Evolutionary conservation across 2,329 filamentous ascomycete genomes (phyloP).

Genomic region (Microcyclospora tardicrescens): DNA sequence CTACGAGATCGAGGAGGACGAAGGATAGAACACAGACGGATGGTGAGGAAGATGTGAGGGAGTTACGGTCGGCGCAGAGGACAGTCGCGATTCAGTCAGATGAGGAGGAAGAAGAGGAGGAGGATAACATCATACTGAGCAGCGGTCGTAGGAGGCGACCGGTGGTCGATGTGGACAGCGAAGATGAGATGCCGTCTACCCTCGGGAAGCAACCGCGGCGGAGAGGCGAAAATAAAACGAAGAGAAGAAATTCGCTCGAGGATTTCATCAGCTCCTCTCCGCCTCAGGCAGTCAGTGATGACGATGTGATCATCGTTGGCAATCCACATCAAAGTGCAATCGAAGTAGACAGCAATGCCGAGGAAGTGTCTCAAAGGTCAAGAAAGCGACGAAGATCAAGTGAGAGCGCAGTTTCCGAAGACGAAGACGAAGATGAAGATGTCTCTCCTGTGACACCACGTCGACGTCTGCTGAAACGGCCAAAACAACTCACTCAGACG

Average conservation of each 20-base stretch:
- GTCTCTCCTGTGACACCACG: conserved; percentile 14
- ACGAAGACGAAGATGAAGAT: conserved; percentile 13
- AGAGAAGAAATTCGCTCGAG: conserved; percentile 6
- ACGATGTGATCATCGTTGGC: conserved; percentile 15
- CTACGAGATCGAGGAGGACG: conserved; percentile 2
- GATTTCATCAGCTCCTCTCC: conserved; percentile 17
- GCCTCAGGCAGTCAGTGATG: conserved; percentile 16
- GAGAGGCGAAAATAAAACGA: neutral
- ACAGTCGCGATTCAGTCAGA: neutral
- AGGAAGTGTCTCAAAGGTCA: conserved; percentile 1
- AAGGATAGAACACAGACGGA: neutral
- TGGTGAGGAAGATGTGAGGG: neutral
- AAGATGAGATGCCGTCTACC: conserved; percentile 20
- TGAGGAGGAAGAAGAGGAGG: conserved; percentile 5
- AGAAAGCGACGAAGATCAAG: conserved; percentile 9
- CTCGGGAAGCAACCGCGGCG: conserved; percentile 12
- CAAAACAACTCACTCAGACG: conserved; percentile 15
- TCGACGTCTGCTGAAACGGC: conserved; percentile 10
- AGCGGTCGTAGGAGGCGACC: neutral
- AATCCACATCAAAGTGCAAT: neutral
- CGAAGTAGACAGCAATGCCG: conserved; percentile 1
- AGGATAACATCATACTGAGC: conserved; percentile 4
- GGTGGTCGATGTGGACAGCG: conserved; percentile 13
- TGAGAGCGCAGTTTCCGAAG: conserved; percentile 5
- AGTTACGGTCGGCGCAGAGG: neutral